Base-by-base conservation (phyloP, 768 basidiomycete species). In the Tylopilus balloui region DNA sequence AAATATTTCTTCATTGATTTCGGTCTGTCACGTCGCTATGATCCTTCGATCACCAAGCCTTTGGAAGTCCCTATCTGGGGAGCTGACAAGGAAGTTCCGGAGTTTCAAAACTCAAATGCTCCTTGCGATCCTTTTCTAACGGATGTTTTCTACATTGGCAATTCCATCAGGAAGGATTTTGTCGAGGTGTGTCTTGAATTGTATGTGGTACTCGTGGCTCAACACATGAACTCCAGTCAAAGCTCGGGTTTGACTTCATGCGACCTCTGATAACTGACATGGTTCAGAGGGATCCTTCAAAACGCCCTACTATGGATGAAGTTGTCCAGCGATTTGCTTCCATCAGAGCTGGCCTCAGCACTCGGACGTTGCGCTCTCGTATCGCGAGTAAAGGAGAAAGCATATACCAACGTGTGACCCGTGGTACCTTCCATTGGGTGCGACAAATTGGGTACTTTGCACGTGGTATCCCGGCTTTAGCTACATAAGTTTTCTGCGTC, bases 131-230 rank as follows among this genome's bases (percentile, higher is more conserved):
- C 73, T 1, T 78, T 77, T 46, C 62, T 69, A 1, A 69, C 69
- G 0, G 77, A 78, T 24, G 62, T 78, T 3, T 78, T 73, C 50
- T 69, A 69, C 42, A 50, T 75, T 2, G 74, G 74, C 0, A 76
- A 75, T 52, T 17, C 68, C 15, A 60, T 74, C 42, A 53, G 58
- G 15, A 45, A 48, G 34, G 52, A 69, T 17, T 69, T 74, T 45
- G 15, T 68, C 0, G 51, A 67, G 44, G 71, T 73, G 35, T 13
- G 20, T 29, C 12, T 1, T 29, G 4, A n/a, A n/a, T n/a, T n/a
- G n/a, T n/a, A n/a, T n/a, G n/a, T 29, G 29, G 3, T 29, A 6
- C 29, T 3, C 6, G 3, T 29, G 6, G 29, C 13, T 3, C 29
- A 6, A 13, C 2, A 31, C 27, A 2, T 1, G 1, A 2, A 12